Percentiles rank a stretch among this genome's conserved stretches.
Evolutionary conservation across 2,329 filamentous ascomycete species (phyloP).

Genomic region (Colletotrichum sp.): DNA sequence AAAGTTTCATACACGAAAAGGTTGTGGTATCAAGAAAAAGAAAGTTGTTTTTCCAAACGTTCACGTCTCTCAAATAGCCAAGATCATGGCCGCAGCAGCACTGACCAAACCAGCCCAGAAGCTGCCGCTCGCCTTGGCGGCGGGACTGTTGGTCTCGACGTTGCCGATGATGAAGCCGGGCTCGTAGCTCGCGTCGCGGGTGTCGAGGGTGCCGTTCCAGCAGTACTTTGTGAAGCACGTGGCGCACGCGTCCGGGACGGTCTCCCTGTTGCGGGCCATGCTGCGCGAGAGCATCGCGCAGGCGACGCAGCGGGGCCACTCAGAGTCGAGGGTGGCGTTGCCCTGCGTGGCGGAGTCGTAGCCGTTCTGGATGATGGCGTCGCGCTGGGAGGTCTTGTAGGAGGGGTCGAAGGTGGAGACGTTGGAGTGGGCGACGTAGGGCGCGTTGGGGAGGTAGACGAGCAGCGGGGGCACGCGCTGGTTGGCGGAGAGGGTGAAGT

Average conservation of each 20-base stretch:
- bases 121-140: not conserved
- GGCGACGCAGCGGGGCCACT: conserved; percentile 85
- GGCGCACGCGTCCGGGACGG: conserved; percentile 73
- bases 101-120: conserved; percentile 2
- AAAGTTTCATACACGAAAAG: not conserved
- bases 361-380: conserved; percentile 85
- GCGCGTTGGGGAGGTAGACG: conserved; percentile 87
- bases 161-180: conserved; percentile 33
- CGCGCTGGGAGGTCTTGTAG: conserved; percentile 70
- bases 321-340: conserved; percentile 74
- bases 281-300: conserved; percentile 85
- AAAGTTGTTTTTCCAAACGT: not conserved
- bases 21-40: not conserved
- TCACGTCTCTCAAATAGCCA: not conserved
- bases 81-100: not conserved
- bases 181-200: conserved; percentile 27
- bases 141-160: conserved; percentile 16
- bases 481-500: conserved; percentile 54
- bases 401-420: conserved; percentile 75
- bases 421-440: conserved; percentile 80
- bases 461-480: conserved; percentile 67
- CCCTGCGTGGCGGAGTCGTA: conserved; percentile 83
- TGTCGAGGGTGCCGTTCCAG: conserved; percentile 79
- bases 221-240: conserved; percentile 84
- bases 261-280: conserved; percentile 71